Conservation (phyloP, 2,329 filamentous ascomycete species). For the Bipolaris sorokiniana region DNA sequence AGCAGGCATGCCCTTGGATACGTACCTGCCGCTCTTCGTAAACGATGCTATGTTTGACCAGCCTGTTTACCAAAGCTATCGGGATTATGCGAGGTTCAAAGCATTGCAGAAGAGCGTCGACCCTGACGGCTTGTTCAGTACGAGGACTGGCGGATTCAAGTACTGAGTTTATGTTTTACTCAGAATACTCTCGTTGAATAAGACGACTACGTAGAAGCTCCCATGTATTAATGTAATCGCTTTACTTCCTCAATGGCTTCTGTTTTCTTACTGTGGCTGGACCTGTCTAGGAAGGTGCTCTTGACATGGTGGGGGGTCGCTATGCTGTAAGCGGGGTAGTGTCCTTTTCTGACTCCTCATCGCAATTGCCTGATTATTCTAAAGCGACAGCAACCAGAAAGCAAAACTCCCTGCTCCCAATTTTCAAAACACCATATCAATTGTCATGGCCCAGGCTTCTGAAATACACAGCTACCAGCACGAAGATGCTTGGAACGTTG, state of each 20-base stretch:
- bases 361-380: not conserved
- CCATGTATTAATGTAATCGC: not conserved
- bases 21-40: constrained; percentile 32
- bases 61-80: constrained; percentile 27
- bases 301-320: constrained; percentile 10
- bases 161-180: constrained; percentile 13
- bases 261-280: not conserved
- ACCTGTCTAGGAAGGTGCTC: constrained; percentile 13
- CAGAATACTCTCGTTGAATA: not conserved
- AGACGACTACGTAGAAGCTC: not conserved
- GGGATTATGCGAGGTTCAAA: constrained; percentile 27
- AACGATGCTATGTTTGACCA: constrained; percentile 35
- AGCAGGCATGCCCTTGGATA: constrained; percentile 22
- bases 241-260: not conserved
- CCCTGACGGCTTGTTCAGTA: constrained; percentile 29
- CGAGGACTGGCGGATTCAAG: constrained; percentile 31
- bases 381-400: not conserved
- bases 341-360: constrained; percentile 8
- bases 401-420: not conserved
- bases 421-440: not conserved
- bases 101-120: constrained; percentile 29
- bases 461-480: constrained; percentile 39
- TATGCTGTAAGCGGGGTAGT: constrained; percentile 20
- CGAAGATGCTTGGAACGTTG: constrained; percentile 43
- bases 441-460: constrained; percentile 19